Base-by-base conservation (phyloP, 2,329 filamentous ascomycete genomes). In the Pseudohalonectria lignicola region DNA sequence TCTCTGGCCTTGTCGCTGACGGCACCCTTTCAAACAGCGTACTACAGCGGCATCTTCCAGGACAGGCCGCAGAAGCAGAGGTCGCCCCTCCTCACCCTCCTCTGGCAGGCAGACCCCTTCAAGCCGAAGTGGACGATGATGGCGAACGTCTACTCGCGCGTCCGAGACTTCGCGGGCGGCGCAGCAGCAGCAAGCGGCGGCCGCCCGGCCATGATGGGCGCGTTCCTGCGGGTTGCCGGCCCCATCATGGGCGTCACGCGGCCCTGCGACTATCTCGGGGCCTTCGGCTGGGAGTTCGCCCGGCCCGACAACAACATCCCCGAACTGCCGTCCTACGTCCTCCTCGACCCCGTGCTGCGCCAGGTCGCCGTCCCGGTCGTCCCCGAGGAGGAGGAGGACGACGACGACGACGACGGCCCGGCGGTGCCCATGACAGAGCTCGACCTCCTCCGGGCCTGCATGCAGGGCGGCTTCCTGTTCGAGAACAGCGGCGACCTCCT, bases 61-160 rank as follows among this genome's bases (percentile, higher is more conserved):
- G 28, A 37, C 18, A 29, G 28, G 13, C 35, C 35, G 12, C 35
- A 37, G 28, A 37, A 37, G 28, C 26, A 37, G 19, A 18, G 35
- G 8, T 37, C 35, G 8, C 35, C 35, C 17, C 21, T 31, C 35
- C n/a, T 37, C 18, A 37, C 35, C 4, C 13, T 30, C 4, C 35
- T 37, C 9, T 37, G 35, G 35, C 35, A 37, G 9, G 31, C 26
- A 4, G 35, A 37, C 11, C 26, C 28, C 7, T 29, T 37, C 28
- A 37, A 30, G 8, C 15, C 35, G n/a, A 37, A 25, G 20, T 37
- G 35, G 35, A 30, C 26, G 8, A 21, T 31, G 8, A 31, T 37
- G 35, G 35, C 35, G 1, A 37, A 30, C 19, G 35, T 23, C 9
- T 37, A 19, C 35, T 37, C 35, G 4, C 35, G 28, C 11, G 28